Conservation (phyloP, 176 grass and related monocot genomes). For the Carex littledalei region DNA sequence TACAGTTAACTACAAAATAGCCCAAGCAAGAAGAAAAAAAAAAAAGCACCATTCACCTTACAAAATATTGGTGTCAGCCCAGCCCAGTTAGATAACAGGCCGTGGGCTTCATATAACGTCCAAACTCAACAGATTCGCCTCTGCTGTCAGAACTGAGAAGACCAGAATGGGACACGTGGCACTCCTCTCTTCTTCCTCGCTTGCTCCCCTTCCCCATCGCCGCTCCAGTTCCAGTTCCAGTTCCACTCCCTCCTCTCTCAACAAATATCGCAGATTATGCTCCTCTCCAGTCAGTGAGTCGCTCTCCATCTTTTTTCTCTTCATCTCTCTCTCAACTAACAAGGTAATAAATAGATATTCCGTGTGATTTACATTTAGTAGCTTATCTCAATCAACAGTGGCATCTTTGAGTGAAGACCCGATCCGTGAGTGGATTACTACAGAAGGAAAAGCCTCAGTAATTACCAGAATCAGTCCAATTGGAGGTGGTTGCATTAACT, state of each 20-base stretch:
- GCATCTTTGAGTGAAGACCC: slow-evolving; percentile 57
- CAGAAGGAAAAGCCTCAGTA: slow-evolving; percentile 76
- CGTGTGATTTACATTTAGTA: neutral
- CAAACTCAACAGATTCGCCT: neutral
- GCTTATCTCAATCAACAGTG: slow-evolving; percentile 36
- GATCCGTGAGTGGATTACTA: slow-evolving; percentile 82
- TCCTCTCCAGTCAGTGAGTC: slow-evolving; percentile 10
- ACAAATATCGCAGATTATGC: slow-evolving; percentile 3
- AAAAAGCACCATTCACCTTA: too few relatives aligned
- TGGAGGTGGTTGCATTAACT: slow-evolving; percentile 75
- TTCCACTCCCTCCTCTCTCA: neutral
- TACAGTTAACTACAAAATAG: too few relatives aligned
- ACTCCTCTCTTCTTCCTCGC: neutral
- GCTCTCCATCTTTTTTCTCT: neutral
- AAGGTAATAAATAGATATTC: neutral
- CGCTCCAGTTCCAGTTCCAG: neutral
- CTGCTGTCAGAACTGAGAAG: slow-evolving; percentile 3
- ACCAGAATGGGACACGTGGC: slow-evolving; percentile 21
- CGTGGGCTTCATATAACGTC: neutral
- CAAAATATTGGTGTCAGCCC: too few relatives aligned
- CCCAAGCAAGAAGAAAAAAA: too few relatives aligned
- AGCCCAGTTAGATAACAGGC: neutral
- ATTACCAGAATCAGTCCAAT: slow-evolving; percentile 74
- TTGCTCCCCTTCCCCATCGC: neutral
- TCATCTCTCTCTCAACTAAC: neutral